Base-by-base conservation (phyloP, 129 eudicot genomes). In the Calendula officinalis region DNA sequence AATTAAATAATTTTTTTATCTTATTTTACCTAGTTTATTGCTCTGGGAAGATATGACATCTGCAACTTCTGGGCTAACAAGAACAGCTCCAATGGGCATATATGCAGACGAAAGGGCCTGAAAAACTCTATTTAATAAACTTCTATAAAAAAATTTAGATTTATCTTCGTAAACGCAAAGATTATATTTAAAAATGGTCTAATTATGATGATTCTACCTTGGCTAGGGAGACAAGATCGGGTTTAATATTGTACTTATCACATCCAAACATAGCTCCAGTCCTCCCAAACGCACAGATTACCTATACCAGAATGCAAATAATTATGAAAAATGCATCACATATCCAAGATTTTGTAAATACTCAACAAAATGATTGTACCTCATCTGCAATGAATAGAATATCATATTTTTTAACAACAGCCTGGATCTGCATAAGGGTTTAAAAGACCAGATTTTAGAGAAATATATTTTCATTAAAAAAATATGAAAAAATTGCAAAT, bases 41-140 rank as follows among this genome's bases (percentile, higher is more conserved):
- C 97, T 91, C 56, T 91, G 94, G 68, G 95, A 75, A 74, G 82
- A 68, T 72, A 91, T 84, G 62, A 87, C 97, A 60, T 91, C 94
- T 35, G 90, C 63, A 64, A 91, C 65, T 70, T 86, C 74, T 8
- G 97, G 86, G 84, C 94, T 61, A 51, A 91, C 86, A 62, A 91
- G 87, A 69, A 91, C 84, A 67, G 97, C 97, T 80, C 97, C 97
- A 61, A 91, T 91, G 17, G 97, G 97, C 84, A 91, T 66, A 72
- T 91, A 91, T 56, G 87, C 97, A 22, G 97, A 91, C 34, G 97
- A 87, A 30, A 91, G 90, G 14, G 97, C 97, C 97, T 91, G 90
- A 41, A 66, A 52, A 13, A 11, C 30, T 59, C 32, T 0, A 40
- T 8, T 44, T 49, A 32, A 7, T 38, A 2, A 27, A 27, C 47